phyloP scores from a whole-genome alignment of 345 rosid genomes.

The Cardamine resedifolia region DNA sequence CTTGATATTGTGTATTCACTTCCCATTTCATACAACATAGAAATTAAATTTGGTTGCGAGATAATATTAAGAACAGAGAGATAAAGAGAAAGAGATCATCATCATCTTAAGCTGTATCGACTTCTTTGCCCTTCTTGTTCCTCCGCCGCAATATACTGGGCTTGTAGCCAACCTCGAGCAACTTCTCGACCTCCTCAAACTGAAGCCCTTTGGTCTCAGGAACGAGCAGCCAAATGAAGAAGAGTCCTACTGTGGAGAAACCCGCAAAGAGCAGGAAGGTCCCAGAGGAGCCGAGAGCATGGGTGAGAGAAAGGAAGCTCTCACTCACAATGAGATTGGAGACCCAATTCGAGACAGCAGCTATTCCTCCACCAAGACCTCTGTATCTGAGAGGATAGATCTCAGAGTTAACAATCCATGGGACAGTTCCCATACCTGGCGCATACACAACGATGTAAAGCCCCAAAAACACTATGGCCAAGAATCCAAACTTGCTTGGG shows the following conservation, averaged over 20 bases:
- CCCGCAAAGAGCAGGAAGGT: conserved; percentile 69
- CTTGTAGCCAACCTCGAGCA: conserved; percentile 57
- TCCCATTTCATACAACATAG: not conserved
- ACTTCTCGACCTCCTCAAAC: conserved; percentile 74
- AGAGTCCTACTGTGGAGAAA: conserved; percentile 46
- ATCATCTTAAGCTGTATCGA: conserved; percentile 24
- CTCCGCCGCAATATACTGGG: conserved; percentile 40
- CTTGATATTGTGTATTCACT: not conserved
- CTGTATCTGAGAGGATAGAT: conserved; percentile 80
- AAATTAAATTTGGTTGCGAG: not conserved
- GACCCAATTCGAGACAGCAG: conserved; percentile 76
- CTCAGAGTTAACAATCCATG: conserved; percentile 94
- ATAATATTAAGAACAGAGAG: not conserved
- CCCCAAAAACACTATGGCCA: conserved; percentile 63
- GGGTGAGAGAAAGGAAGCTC: conserved; percentile 56
- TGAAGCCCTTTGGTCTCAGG: conserved; percentile 86
- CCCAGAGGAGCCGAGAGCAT: conserved; percentile 58
- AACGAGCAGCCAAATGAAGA: conserved; percentile 61
- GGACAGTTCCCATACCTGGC: conserved; percentile 90
- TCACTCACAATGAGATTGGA: conserved; percentile 70
- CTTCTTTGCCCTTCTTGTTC: conserved; percentile 25
- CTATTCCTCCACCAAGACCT: conserved; percentile 87
- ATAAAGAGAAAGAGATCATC: not conserved
- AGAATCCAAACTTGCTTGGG: conserved; percentile 74
- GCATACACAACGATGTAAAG: conserved; percentile 69